Percentiles rank a stretch among this genome's conserved stretches.
Conservation (phyloP, 2,329 filamentous ascomycete genomes). For the Ophiostoma piceae region DNA sequence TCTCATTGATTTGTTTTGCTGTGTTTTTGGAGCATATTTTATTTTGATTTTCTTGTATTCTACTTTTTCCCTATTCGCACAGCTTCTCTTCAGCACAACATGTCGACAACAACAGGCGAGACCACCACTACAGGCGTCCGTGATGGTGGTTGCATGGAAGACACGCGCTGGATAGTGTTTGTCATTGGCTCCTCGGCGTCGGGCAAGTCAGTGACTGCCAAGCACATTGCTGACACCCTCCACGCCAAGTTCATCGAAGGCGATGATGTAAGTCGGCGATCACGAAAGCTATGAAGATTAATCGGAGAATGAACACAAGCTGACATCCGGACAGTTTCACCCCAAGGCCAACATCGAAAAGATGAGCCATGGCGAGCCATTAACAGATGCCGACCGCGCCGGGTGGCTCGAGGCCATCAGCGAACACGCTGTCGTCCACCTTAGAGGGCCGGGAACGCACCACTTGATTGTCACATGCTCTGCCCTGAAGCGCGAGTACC, state of each 20-base stretch:
- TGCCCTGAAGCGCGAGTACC: conserved; percentile 72
- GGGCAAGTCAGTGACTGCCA: conserved; percentile 56
- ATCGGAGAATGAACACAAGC: background rate
- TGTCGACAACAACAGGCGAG: background rate
- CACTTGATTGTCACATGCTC: conserved; percentile 72
- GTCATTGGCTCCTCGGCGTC: conserved; percentile 57
- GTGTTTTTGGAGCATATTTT: background rate
- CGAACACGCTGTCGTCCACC: conserved; percentile 41
- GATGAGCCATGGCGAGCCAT: conserved; percentile 62
- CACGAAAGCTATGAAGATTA: too few species aligned
- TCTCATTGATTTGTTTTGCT: background rate
- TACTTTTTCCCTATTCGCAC: background rate
- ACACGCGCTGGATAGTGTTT: conserved; percentile 50
- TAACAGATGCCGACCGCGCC: conserved; percentile 71
- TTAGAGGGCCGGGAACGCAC: conserved; percentile 38
- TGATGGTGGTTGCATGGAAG: conserved; percentile 22
- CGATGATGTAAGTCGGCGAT: conserved; percentile 40
- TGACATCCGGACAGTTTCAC: conserved; percentile 44
- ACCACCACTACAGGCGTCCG: background rate
- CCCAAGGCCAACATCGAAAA: conserved; percentile 63
- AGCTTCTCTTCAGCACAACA: background rate
- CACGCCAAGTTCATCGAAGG: conserved; percentile 54
- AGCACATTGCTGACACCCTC: conserved; percentile 45
- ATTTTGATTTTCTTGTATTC: background rate
- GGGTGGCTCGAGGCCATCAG: conserved; percentile 65